A percentile compares a stretch with the other conserved stretches of the same genome.
These are phyloP conservation scores for Odontarrhena argentea DNA, from an alignment of 345 rosid genomes.

Conservation along the genomic window DNA sequence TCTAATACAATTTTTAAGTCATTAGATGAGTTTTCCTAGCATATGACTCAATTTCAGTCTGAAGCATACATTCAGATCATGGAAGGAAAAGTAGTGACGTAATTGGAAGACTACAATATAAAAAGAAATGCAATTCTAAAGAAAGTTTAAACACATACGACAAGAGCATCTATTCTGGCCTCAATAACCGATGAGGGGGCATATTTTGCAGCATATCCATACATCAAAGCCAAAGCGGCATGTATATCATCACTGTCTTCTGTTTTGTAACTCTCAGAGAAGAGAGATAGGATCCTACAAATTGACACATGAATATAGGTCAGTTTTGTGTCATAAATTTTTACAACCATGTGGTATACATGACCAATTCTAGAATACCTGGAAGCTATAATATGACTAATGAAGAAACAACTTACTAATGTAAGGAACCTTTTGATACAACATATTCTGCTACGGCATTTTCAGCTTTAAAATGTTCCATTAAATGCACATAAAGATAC, in stretches of 20 bases:
- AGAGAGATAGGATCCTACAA: conserved; percentile 79
- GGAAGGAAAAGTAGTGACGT: not conserved
- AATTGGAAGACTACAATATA: conserved; percentile 20
- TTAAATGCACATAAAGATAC: not conserved
- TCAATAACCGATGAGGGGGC: conserved; percentile 95
- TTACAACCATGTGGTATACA: conserved; percentile 2
- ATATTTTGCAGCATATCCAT: conserved; percentile 99
- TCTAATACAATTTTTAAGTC: not conserved
- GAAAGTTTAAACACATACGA: conserved; percentile 58
- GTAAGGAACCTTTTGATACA: conserved; percentile 13
- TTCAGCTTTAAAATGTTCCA: conserved; percentile 1
- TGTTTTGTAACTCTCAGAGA: conserved; percentile 69
- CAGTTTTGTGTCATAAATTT: conserved; percentile 12
- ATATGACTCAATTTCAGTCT: conserved; percentile 9
- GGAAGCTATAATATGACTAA: conserved; percentile 19
- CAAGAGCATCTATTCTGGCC: conserved; percentile 96
- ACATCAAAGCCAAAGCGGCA: conserved; percentile 99
- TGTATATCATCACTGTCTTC: conserved; percentile 97
- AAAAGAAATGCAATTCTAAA: not conserved
- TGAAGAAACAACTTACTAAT: conserved; percentile 20
- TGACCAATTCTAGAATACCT: conserved; percentile 19
- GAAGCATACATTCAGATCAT: conserved; percentile 1
- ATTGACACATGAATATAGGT: conserved; percentile 36
- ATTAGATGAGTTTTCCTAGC: conserved; percentile 17
- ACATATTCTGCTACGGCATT: conserved; percentile 12